Base-by-base conservation (phyloP, 2,329 filamentous ascomycete genomes). In the Penicillium vulpinum region DNA sequence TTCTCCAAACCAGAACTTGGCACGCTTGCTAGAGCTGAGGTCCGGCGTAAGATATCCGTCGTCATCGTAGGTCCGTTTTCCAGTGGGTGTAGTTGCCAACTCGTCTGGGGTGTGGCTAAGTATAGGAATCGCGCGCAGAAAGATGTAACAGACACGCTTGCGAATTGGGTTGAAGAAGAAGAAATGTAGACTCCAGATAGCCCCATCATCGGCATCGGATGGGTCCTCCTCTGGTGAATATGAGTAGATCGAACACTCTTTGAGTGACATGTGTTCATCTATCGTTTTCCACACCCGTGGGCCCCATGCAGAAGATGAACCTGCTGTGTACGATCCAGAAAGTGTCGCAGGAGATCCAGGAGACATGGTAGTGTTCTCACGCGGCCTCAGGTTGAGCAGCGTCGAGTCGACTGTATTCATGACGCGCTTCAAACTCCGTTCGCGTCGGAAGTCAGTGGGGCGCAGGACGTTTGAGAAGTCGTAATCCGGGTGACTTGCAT, bases 91-190 rank as follows among this genome's bases (percentile, higher is more conserved):
- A 4, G 63, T 74, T 18, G 68, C 71, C 18, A 80, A 72, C 35
- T 71, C 72, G 54, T 80, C 44, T 82, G 88, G 72, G 81, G 89
- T 69, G 89, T 87, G 65, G 88, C 88, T 57, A 85, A 93, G 70
- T 8, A 79, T 78, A n/a, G 78, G 79, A 44, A 97, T 85, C n/a
- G 91, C 92, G 59, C 93, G 88, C 44, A 97, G 85, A 70, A 97
- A 95, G 44, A 99, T 79, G 73, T 99, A 99, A 59, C 91, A 92
- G 18, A 99, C 93, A 40, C 94, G 87, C 79, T 97, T 97, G 70
- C 88, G 84, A 26, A 87, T 81, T 69, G 93, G 93, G 80, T 96
- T 97, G 83, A 97, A 97, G 75, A 97, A 96, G 80, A 99, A 96
- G 76, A 96, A 97, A 74, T 97, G 92, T 61, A 92, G 83, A 48